Evolutionary conservation across 345 rosid genomes (phyloP), one percentile per base, ranked within the genome.

Genomic region (Arabis alpina): DNA sequence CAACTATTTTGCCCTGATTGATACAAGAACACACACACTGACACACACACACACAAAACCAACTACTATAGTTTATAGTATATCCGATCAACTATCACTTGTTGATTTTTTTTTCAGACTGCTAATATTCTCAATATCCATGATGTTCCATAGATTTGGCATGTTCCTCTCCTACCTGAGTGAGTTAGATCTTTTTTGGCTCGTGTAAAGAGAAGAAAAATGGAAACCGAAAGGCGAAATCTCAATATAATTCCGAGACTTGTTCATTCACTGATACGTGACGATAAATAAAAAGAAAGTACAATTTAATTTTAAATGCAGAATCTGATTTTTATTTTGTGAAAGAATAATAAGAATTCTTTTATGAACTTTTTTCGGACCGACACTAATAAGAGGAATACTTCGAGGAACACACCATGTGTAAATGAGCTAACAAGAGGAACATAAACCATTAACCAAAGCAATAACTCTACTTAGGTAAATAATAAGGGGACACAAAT

Each of bases 121-220:
- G 89, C 85, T 66, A 88, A 91, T 76, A 88, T 94, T 70, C 87
- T 94, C 58, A 91, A 87, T 77, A 79, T 94, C 44, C 88, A 83
- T 72, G 99, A 94, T 66, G 99, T 94, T 80, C 93, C 99, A 68
- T 91, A 91, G 83, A 89, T 94, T 76, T 91, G 97, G 97, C 95
- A 94, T 67, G 64, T 94, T 86, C 97, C 99, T 73, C 84, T 89
- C 28, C 76, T 94, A 43, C 87, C 48, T 79, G 88, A 76, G 99
- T 94, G 79, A 77, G 90, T 82, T 69, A 47, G 39, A 6, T 68
- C 55, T 27, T 34, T 71, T 77, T 68, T 65, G 44, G 13, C 68
- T 77, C 71, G 54, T 53, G 11, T 36, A 75, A 47, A 73, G 67
- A 49, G 54, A 50, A 27, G n/a, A 12, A 68, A 49, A 11, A 19